These are phyloP conservation scores for Asclepias syriaca DNA, from an alignment of 257 asterid species.

Conservation along the genomic window DNA sequence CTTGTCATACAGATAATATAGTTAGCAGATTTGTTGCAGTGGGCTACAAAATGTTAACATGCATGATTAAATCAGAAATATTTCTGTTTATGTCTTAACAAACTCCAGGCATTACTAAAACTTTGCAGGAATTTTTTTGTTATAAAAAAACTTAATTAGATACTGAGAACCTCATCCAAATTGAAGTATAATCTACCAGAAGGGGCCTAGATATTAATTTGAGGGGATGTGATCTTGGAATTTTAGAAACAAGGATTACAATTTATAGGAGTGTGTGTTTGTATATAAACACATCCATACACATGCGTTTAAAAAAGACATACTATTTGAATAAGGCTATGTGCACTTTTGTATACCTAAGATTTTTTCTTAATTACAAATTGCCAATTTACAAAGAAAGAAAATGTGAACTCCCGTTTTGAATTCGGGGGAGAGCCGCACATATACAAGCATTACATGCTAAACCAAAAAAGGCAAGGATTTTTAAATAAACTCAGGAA, in stretches of 20 bases:
- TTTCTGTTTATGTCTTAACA: neutral
- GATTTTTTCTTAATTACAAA: neutral
- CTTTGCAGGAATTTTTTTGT: neutral
- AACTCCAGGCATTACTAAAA: neutral
- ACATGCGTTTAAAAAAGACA: neutral
- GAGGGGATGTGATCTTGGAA: neutral
- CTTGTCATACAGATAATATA: neutral
- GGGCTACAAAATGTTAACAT: neutral
- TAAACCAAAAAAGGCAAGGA: neutral
- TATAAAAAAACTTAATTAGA: neutral
- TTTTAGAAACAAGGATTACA: neutral
- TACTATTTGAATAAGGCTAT: no score
- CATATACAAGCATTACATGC: neutral
- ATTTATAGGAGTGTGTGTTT: no score
- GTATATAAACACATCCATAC: no score
- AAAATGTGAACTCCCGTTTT: neutral
- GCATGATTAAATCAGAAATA: neutral
- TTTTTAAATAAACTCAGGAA: neutral
- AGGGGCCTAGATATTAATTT: neutral
- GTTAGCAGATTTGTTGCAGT: neutral
- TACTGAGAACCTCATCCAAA: neutral
- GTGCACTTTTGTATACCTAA: neutral
- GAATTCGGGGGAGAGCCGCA: neutral
- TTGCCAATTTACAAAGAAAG: neutral
- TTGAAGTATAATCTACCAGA: neutral